phyloP scores from a whole-genome alignment of 805 yeast genomes.

The Candida michaelii region DNA sequence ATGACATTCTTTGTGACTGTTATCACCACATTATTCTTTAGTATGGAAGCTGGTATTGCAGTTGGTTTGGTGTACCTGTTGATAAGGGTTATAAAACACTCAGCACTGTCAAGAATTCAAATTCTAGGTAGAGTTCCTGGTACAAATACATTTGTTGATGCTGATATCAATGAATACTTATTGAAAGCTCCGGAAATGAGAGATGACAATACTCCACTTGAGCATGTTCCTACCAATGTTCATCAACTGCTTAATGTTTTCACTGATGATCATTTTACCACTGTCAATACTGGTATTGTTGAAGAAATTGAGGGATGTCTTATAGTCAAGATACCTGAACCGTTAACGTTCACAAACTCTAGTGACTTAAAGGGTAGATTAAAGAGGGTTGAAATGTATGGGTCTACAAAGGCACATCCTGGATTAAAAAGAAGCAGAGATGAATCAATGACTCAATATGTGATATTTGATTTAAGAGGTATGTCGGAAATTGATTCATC shows the following conservation, averaged over 20 bases:
- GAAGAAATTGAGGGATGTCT: constrained; percentile 47
- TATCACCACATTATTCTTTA: constrained; percentile 43
- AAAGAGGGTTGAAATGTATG: constrained; percentile 42
- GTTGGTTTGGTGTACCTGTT: constrained; percentile 84
- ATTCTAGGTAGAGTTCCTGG: constrained; percentile 45
- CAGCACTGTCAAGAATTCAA: constrained; percentile 44
- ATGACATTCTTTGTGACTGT: constrained; percentile 44
- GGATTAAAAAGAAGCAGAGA: constrained; percentile 37
- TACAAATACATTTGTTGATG: constrained; percentile 40
- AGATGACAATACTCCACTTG: not conserved
- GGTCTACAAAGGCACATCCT: constrained; percentile 45
- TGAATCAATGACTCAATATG: constrained; percentile 38
- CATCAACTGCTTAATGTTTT: constrained; percentile 29
- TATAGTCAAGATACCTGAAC: constrained; percentile 44
- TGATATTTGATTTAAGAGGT: constrained; percentile 42
- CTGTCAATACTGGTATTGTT: constrained; percentile 33
- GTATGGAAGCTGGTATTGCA: constrained; percentile 87
- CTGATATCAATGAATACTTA: constrained; percentile 27
- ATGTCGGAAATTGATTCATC: constrained; percentile 44
- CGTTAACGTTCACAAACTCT: constrained; percentile 42
- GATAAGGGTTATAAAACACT: constrained; percentile 57
- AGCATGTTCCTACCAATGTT: not conserved
- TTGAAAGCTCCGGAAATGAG: not conserved
- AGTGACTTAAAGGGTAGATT: constrained; percentile 39
- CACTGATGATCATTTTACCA: constrained; percentile 34